Base-by-base conservation (phyloP, 1,284 basidiomycete genomes). In the Takashimella tepidaria region DNA sequence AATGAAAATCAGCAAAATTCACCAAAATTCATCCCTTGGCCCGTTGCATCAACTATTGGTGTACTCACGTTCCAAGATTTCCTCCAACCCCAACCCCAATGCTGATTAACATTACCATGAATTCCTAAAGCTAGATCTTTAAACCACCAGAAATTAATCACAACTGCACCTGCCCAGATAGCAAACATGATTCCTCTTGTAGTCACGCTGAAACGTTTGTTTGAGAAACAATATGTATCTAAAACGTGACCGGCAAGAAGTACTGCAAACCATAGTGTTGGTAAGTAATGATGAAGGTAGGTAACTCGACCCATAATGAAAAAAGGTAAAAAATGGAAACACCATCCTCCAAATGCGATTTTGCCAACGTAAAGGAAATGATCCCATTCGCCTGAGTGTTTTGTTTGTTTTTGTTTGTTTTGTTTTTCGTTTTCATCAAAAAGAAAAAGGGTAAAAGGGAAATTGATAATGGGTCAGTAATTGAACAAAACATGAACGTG, bases 231-330 rank as follows among this genome's bases (percentile, higher is more conserved):
- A 75, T 92, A 89, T 72, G 95, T 91, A 76, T 98, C 93, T 59
- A 96, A 79, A 45, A 98, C 71, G 71, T 97, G 91, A 0, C 85
- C 89, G 43, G 87, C 79, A 85, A 97, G 92, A 51, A 98, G 76
- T 44, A 98, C 90, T 3, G 92, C 83, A 78, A 98, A 98, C 80
- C 93, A 98, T 12, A 98, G 78, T 0, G 95, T 95, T 2, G 95
- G 95, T 5, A 98, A 84, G 58, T 76, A 76, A 60, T 76, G 75
- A 50, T 76, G 75, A 12, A 76, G 61, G 56, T 79, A 79, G 16
- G 78, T 79, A 22, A 81, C 80, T 62, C 92, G 87, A 25, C 89
- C 92, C 92, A 97, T 96, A 76, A 96, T 84, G 63, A 98, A 78
- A 83, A 96, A 98, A 0, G 95, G 93, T 22, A 87, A 67, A 66